A percentile compares a stretch with the other conserved stretches of the same genome.
Conservation (phyloP, 495 filamentous ascomycete species). For the Penicillium simplicissimum region DNA sequence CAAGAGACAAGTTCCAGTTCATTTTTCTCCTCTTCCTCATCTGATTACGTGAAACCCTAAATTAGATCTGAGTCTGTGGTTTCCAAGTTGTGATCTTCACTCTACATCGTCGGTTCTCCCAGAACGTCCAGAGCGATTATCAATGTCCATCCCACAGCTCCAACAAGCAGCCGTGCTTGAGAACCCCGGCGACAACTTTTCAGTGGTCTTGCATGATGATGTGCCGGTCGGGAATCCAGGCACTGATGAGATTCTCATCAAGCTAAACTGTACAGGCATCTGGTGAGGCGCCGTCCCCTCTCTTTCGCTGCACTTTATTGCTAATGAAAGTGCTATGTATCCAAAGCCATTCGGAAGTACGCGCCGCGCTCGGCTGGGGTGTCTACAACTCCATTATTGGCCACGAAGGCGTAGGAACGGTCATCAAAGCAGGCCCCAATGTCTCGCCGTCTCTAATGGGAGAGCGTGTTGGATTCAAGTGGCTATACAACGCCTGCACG, state of each 20-base stretch:
- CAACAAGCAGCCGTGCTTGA: conserved; percentile 26
- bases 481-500: conserved; percentile 38
- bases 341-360: conserved; percentile 30
- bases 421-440: conserved; percentile 27
- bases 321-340: not conserved
- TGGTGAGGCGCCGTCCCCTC: conserved; percentile 16
- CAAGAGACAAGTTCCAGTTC: too few relatives aligned
- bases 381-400: conserved; percentile 35
- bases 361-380: conserved; percentile 24
- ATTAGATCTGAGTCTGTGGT: not conserved
- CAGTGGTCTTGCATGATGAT: conserved; percentile 13
- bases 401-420: conserved; percentile 40
- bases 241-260: conserved; percentile 23
- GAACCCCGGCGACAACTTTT: conserved; percentile 19
- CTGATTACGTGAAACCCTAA: not conserved
- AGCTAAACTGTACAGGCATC: conserved; percentile 26
- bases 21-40: not conserved
- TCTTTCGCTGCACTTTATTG: not conserved
- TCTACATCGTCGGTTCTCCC: too few relatives aligned
- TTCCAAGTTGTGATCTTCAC: not conserved
- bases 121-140: conserved; percentile 2
- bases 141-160: conserved; percentile 8
- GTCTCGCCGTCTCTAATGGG: conserved; percentile 25
- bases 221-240: conserved; percentile 19
- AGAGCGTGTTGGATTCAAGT: conserved; percentile 41